Evolutionary conservation across 2,329 filamentous ascomycete genomes (phyloP).

Genomic region (Monosporascus sp.): DNA sequence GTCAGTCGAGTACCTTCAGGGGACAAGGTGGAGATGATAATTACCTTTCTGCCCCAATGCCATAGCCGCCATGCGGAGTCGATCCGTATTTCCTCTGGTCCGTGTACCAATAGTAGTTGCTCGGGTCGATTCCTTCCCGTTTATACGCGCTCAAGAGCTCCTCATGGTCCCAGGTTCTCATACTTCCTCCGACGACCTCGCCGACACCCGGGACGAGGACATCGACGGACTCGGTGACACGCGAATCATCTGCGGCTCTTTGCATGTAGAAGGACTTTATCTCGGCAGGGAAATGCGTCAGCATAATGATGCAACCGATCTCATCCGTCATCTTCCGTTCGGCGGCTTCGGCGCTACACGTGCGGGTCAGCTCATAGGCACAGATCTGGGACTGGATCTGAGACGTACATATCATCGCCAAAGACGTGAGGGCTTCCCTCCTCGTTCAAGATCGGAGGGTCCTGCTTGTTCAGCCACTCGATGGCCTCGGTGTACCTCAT

Average conservation of each 20-base stretch:
- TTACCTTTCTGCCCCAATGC: slow-evolving; percentile 81
- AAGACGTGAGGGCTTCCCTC: slow-evolving; percentile 86
- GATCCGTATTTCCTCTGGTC: slow-evolving; percentile 97
- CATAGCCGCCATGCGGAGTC: slow-evolving; percentile 88
- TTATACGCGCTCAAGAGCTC: slow-evolving; percentile 86
- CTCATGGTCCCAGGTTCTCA: slow-evolving; percentile 91
- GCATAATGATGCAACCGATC: slow-evolving; percentile 91
- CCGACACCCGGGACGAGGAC: slow-evolving; percentile 84
- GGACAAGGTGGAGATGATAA: neutral
- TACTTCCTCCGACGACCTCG: slow-evolving; percentile 92
- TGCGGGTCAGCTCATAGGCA: neutral
- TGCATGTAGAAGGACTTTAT: slow-evolving; percentile 99
- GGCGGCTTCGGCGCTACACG: slow-evolving; percentile 69
- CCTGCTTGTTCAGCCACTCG: slow-evolving; percentile 83
- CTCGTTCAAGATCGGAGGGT: slow-evolving; percentile 78
- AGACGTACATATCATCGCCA: slow-evolving; percentile 75
- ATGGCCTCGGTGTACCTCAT: slow-evolving; percentile 96
- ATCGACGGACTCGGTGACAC: slow-evolving; percentile 92
- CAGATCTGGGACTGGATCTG: neutral
- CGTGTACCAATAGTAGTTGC: slow-evolving; percentile 96
- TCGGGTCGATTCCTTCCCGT: slow-evolving; percentile 76
- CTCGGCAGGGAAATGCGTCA: slow-evolving; percentile 93
- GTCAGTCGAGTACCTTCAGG: neutral
- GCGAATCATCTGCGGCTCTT: slow-evolving; percentile 69
- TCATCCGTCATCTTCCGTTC: slow-evolving; percentile 96